A percentile compares a stretch with the other conserved stretches of the same genome.
phyloP scores from a whole-genome alignment of 495 filamentous ascomycete species.

The Collariella sp. region DNA sequence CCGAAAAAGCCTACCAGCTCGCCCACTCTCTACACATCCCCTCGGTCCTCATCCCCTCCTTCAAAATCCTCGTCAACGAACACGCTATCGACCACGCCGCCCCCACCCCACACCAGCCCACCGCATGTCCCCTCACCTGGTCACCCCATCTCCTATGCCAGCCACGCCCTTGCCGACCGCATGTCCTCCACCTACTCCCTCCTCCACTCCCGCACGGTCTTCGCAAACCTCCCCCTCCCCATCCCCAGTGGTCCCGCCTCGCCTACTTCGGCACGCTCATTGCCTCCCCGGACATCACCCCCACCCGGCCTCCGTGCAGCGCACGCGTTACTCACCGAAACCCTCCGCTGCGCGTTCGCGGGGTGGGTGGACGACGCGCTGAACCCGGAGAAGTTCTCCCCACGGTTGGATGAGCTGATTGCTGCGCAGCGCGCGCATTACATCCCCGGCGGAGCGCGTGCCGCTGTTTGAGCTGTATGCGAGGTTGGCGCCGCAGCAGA shows the following conservation, averaged over 20 bases:
- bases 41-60: constrained; percentile 29
- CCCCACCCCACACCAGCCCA: constrained; percentile 15
- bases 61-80: constrained; percentile 39
- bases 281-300: neutral
- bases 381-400: neutral
- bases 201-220: constrained; percentile 16
- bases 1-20: constrained; percentile 38
- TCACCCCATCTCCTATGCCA: constrained; percentile 27
- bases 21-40: constrained; percentile 30
- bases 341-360: constrained; percentile 11
- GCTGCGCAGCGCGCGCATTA: constrained; percentile 27
- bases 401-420: constrained; percentile 2
- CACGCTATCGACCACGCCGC: constrained; percentile 55
- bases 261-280: neutral
- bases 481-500: constrained; percentile 20
- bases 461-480: constrained; percentile 13
- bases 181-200: constrained; percentile 10
- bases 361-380: constrained; percentile 10
- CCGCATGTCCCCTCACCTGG: constrained; percentile 25
- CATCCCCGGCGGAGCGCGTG: constrained; percentile 9
- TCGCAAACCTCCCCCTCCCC: constrained; percentile 2
- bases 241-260: constrained; percentile 18
- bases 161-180: constrained; percentile 19
- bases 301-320: constrained; percentile 47
- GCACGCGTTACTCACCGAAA: constrained; percentile 11